Evolutionary conservation across 1,139 yeast genomes (phyloP).

Genomic region (Lodderomyces elongisporus): DNA sequence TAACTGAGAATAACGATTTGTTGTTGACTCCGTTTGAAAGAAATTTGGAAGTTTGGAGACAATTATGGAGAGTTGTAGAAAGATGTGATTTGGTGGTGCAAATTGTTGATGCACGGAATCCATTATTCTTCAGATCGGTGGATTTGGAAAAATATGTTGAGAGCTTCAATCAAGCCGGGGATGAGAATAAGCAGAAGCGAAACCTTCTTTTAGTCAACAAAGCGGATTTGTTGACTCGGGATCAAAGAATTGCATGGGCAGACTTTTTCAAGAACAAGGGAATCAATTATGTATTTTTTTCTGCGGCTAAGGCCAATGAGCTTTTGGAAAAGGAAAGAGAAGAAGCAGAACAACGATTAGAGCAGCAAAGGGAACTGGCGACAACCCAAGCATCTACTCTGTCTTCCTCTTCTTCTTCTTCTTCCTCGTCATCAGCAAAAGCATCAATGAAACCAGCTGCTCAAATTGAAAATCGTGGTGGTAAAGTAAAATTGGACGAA

Average conservation of each 20-base stretch:
- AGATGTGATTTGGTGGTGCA: constrained; percentile 92
- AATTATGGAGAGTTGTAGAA: constrained; percentile 97
- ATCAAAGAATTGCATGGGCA: constrained; percentile 85
- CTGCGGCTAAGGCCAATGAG: constrained; percentile 82
- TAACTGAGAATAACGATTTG: constrained; percentile 79
- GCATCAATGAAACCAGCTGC: no score
- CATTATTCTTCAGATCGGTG: constrained; percentile 80
- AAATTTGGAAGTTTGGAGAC: constrained; percentile 97
- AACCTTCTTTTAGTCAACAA: constrained; percentile 86
- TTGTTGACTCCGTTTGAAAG: constrained; percentile 95
- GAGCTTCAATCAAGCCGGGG: constrained; percentile 54
- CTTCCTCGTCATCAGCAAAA: no score
- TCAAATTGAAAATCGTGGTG: constrained; percentile 4
- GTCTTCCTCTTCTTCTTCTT: no score
- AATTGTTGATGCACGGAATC: constrained; percentile 96
- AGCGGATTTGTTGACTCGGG: constrained; percentile 77
- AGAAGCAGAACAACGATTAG: constrained; percentile 37
- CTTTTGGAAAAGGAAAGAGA: constrained; percentile 56
- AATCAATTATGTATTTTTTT: constrained; percentile 88
- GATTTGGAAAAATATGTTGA: constrained; percentile 84
- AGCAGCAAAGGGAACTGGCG: constrained; percentile 17
- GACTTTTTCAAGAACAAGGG: constrained; percentile 61
- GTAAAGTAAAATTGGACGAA: constrained; percentile 8
- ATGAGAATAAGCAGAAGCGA: constrained; percentile 45
- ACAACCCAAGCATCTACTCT: no score